These are phyloP conservation scores for Monosporascus sp. DNA, from an alignment of 2,329 filamentous ascomycete genomes.

Conservation along the genomic window DNA sequence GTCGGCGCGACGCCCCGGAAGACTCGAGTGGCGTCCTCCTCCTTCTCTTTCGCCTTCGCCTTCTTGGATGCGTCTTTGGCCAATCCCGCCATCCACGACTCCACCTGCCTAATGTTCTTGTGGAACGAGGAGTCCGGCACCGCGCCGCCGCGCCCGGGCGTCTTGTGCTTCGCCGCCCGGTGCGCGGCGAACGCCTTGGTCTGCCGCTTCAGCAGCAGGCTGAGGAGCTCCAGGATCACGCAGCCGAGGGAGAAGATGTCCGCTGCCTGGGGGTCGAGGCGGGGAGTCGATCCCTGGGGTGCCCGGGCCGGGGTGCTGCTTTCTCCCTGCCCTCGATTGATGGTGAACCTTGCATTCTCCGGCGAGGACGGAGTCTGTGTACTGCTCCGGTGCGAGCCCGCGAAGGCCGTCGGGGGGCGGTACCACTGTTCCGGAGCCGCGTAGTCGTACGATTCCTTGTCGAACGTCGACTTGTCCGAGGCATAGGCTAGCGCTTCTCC, in stretches of 20 bases:
- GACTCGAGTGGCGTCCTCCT: conserved; percentile 32
- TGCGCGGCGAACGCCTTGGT: conserved; percentile 61
- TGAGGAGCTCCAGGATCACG: conserved; percentile 66
- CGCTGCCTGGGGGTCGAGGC: conserved; percentile 50
- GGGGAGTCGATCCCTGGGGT: conserved; percentile 34
- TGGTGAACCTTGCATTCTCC: conserved; percentile 32
- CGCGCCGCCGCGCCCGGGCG: conserved; percentile 50
- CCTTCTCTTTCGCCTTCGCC: neutral
- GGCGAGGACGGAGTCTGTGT: conserved; percentile 28
- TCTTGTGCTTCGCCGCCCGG: conserved; percentile 60
- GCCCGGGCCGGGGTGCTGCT: conserved; percentile 26
- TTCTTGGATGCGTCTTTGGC: conserved; percentile 54
- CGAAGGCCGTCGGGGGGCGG: conserved; percentile 33
- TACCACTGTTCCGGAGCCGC: conserved; percentile 63
- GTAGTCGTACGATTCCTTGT: conserved; percentile 69
- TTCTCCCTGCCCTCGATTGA: conserved; percentile 28
- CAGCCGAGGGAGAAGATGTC: conserved; percentile 72
- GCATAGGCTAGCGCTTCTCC: conserved; percentile 35
- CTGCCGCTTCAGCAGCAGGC: conserved; percentile 63
- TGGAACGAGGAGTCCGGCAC: conserved; percentile 68
- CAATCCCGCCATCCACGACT: conserved; percentile 60
- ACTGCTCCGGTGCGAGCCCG: conserved; percentile 23
- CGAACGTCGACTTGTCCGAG: conserved; percentile 45
- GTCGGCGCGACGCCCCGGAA: conserved; percentile 48
- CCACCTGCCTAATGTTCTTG: conserved; percentile 62